Conservation (phyloP, 129 eudicot species). For the Centaurea solstitialis region DNA sequence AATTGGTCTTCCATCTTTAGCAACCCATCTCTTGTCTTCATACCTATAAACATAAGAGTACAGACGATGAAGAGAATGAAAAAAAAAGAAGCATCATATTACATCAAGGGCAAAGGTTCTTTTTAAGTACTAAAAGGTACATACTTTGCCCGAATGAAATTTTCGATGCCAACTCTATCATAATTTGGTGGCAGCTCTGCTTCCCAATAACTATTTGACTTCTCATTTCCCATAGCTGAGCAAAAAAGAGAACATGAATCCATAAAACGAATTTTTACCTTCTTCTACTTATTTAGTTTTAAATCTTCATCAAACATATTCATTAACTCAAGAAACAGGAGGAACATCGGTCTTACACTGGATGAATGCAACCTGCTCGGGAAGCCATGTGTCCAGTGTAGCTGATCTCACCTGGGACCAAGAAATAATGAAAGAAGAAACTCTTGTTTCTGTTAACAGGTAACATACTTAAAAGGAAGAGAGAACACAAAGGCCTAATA, state of each 20-base stretch:
- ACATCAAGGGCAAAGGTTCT: neutral
- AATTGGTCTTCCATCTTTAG: conserved; percentile 69
- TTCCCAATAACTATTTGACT: conserved; percentile 96
- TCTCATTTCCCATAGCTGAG: conserved; percentile 97
- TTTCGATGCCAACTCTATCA: conserved; percentile 94
- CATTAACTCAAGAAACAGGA: neutral
- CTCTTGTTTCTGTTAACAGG: conserved; percentile 5
- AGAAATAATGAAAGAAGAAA: conserved; percentile 19
- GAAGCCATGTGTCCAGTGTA: conserved; percentile 98
- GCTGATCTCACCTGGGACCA: conserved; percentile 86
- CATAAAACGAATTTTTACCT: neutral
- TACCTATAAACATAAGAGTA: conserved; percentile 49
- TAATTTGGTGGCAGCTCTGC: conserved; percentile 92
- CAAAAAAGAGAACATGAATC: neutral
- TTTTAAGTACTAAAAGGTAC: conserved; percentile 17
- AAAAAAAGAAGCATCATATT: neutral
- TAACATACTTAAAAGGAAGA: neutral
- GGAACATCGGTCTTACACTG: conserved; percentile 60
- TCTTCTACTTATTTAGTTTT: neutral
- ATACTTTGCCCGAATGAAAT: conserved; percentile 98
- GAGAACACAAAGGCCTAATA: conserved; percentile 2
- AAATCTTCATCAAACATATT: conserved; percentile 7
- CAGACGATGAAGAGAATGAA: neutral
- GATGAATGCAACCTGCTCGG: conserved; percentile 89
- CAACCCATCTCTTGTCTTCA: conserved; percentile 96